Percentiles rank a stretch among this genome's conserved stretches.
phyloP scores from a whole-genome alignment of 148 eudicot genomes.

The Rhododendron kiyosumense region DNA sequence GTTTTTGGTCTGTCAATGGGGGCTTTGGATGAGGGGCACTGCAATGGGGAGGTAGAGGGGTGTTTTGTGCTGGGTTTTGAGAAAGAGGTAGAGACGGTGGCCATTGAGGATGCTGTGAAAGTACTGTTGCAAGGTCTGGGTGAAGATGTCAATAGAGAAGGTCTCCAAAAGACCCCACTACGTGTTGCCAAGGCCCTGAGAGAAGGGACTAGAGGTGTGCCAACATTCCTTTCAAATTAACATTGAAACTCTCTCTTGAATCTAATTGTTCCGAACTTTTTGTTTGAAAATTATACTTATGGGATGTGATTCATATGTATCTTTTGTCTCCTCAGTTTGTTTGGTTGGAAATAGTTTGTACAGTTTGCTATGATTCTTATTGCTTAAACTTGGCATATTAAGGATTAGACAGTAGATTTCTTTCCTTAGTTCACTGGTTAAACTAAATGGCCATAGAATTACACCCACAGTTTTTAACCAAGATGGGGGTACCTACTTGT shows the following conservation, averaged over 20 bases:
- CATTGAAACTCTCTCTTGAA: neutral
- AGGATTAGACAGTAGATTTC: neutral
- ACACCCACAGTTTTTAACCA: neutral
- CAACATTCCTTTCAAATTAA: neutral
- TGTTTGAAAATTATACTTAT: neutral
- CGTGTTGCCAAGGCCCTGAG: slow-evolving; percentile 90
- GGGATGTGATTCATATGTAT: neutral
- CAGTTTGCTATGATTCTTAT: neutral
- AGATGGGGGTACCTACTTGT: neutral
- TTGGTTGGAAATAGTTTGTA: neutral
- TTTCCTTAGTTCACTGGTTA: neutral
- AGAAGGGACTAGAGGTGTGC: slow-evolving; percentile 80
- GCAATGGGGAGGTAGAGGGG: slow-evolving; percentile 37
- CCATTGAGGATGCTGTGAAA: slow-evolving; percentile 78
- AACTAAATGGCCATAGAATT: neutral
- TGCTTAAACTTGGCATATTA: neutral
- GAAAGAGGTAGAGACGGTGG: slow-evolving; percentile 35
- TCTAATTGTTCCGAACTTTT: neutral
- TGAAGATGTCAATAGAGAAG: slow-evolving; percentile 88
- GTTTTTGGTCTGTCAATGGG: slow-evolving; percentile 53
- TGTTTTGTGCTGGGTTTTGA: slow-evolving; percentile 35
- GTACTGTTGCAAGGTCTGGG: slow-evolving; percentile 76
- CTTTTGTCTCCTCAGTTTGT: neutral
- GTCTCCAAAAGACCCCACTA: slow-evolving; percentile 69
- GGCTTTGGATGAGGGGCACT: slow-evolving; percentile 75